Evolutionary conservation across 176 grass and related monocot genomes (phyloP).

Genomic region (Musa itinerans): DNA sequence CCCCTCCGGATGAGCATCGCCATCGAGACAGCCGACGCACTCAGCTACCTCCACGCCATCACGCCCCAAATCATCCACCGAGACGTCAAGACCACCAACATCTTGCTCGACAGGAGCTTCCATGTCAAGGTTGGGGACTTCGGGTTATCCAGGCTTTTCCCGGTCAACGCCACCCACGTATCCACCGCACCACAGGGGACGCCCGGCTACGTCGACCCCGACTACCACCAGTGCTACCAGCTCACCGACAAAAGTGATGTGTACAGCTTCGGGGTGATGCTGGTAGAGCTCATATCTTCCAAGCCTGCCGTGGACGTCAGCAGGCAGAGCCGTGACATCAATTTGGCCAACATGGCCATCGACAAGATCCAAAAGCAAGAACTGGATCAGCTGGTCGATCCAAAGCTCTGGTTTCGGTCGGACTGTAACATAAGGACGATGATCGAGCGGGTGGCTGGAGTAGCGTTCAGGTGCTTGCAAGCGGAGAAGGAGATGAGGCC

Average conservation of each 20-base stretch:
- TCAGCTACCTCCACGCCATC: slow-evolving; percentile 65
- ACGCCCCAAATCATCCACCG: slow-evolving; percentile 75
- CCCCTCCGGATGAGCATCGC: slow-evolving; percentile 60
- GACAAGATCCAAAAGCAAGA: slow-evolving; percentile 56
- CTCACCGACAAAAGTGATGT: slow-evolving; percentile 92
- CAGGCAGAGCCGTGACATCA: slow-evolving; percentile 57
- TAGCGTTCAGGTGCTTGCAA: slow-evolving; percentile 72
- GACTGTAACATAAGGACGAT: slow-evolving; percentile 31
- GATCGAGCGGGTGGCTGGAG: slow-evolving; percentile 44
- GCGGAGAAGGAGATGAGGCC: slow-evolving; percentile 55
- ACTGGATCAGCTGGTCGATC: slow-evolving; percentile 51
- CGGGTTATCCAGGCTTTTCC: slow-evolving; percentile 61
- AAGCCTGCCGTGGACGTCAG: slow-evolving; percentile 75
- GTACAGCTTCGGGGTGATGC: slow-evolving; percentile 83
- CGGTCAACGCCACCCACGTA: slow-evolving; percentile 65
- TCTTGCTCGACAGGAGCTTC: slow-evolving; percentile 60
- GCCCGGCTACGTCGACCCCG: slow-evolving; percentile 73
- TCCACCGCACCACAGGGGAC: slow-evolving; percentile 90
- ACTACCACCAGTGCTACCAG: slow-evolving; percentile 80
- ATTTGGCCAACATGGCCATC: slow-evolving; percentile 56
- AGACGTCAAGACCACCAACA: slow-evolving; percentile 83
- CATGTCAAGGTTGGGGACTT: slow-evolving; percentile 86
- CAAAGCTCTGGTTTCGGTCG: slow-evolving; percentile 36
- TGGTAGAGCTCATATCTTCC: slow-evolving; percentile 83
- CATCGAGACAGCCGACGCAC: slow-evolving; percentile 62